phyloP scores from a whole-genome alignment of 75 land plant genomes.

The Adiantum capillusveneris region DNA sequence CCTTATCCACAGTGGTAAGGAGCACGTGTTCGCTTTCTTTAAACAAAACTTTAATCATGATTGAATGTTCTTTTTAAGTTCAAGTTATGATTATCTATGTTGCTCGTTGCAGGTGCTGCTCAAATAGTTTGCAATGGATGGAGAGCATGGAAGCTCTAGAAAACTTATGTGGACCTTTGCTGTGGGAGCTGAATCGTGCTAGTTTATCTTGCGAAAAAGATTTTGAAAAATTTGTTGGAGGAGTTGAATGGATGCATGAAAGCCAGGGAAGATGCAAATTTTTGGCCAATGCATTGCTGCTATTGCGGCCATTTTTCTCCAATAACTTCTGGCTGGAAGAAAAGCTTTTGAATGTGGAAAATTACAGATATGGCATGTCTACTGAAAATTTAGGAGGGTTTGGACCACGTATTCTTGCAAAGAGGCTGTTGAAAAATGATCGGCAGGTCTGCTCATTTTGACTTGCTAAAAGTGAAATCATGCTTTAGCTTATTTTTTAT shows the following conservation, averaged over 20 bases:
- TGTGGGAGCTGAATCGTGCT: constrained; percentile 20
- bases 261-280: constrained; percentile 46
- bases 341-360: constrained; percentile 54
- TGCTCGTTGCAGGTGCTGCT: constrained; percentile 38
- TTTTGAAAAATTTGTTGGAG: constrained; percentile 30
- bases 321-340: constrained; percentile 55
- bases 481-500: too few species aligned
- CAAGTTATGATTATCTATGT: neutral
- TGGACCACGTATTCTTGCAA: constrained; percentile 67
- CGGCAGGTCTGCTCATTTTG: constrained; percentile 72
- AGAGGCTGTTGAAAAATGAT: constrained; percentile 61
- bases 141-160: constrained; percentile 48
- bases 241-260: constrained; percentile 24
- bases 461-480: too few species aligned
- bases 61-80: neutral
- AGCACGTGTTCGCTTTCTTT: too few species aligned
- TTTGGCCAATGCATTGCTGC: constrained; percentile 56
- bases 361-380: constrained; percentile 20
- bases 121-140: constrained; percentile 62
- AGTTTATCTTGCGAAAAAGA: neutral
- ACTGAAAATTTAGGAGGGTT: constrained; percentile 12
- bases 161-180: constrained; percentile 21
- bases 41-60: neutral
- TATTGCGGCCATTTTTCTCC: constrained; percentile 52
- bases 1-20: constrained; percentile 60